These are phyloP conservation scores for Piromyces finnis DNA, from an alignment of 192 early-diverging fungal species.

Conservation along the genomic window DNA sequence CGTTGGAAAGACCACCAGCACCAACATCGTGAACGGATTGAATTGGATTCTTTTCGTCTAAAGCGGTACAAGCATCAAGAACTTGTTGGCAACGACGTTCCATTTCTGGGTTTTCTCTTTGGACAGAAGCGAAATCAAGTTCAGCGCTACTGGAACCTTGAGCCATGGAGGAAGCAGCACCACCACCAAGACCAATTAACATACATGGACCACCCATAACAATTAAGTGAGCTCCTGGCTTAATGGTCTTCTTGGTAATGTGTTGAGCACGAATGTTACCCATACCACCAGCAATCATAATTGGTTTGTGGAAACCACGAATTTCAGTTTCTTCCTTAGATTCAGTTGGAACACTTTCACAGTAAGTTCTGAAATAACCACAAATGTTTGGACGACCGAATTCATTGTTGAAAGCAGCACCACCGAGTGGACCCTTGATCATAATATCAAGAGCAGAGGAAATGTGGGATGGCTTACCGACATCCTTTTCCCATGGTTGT, in stretches of 20 bases:
- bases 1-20: slow-evolving; percentile 96
- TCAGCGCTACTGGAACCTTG: slow-evolving; percentile 60
- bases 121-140: slow-evolving; percentile 94
- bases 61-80: slow-evolving; percentile 75
- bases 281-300: slow-evolving; percentile 97
- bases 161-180: slow-evolving; percentile 91
- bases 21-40: slow-evolving; percentile 97
- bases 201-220: slow-evolving; percentile 93
- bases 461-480: slow-evolving; percentile 75
- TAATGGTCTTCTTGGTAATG: slow-evolving; percentile 70
- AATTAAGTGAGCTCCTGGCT: slow-evolving; percentile 58
- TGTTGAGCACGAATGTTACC: slow-evolving; percentile 83
- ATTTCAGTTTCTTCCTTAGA: slow-evolving; percentile 35
- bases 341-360: slow-evolving; percentile 16
- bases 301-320: slow-evolving; percentile 97
- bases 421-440: slow-evolving; percentile 92
- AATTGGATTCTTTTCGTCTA: slow-evolving; percentile 67
- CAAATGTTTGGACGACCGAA: slow-evolving; percentile 88
- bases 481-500: slow-evolving; percentile 87
- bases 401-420: slow-evolving; percentile 98
- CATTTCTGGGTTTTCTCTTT: slow-evolving; percentile 99
- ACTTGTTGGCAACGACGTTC: slow-evolving; percentile 93
- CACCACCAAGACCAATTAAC: slow-evolving; percentile 98
- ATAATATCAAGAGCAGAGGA: slow-evolving; percentile 91
- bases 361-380: slow-evolving; percentile 94